Evolutionary conservation across 78 protist genomes (phyloP).

Genomic region (slime mould (Dictyostelium discoideum)): DNA sequence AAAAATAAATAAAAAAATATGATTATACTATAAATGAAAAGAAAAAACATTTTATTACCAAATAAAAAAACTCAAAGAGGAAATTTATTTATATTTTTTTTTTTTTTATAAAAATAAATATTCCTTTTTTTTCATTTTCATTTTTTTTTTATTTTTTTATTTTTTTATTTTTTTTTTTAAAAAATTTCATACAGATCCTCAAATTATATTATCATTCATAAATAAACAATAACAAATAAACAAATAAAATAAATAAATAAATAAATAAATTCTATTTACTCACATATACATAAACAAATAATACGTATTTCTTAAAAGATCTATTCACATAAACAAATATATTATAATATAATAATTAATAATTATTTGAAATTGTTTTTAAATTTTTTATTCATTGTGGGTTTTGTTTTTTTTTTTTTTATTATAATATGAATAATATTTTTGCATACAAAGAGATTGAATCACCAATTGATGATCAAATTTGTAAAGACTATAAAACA

Average conservation of each 20-base stretch:
- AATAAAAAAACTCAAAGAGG: too few relatives aligned
- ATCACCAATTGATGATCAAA: conserved; percentile 52
- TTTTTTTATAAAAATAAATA: neutral
- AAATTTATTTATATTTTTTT: neutral
- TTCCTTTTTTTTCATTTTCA: neutral
- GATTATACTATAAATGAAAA: neutral
- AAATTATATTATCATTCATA: too few relatives aligned
- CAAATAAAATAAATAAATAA: too few relatives aligned
- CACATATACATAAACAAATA: too few relatives aligned
- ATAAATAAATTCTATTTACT: too few relatives aligned
- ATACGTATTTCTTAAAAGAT: neutral
- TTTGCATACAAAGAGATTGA: conserved; percentile 46
- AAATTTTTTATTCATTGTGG: neutral
- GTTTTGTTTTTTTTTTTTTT: neutral
- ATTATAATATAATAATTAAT: neutral
- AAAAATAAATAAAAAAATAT: neutral
- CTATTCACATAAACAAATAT: neutral
- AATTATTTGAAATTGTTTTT: neutral
- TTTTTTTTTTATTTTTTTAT: neutral
- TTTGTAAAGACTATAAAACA: conserved; percentile 27
- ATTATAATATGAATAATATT: neutral
- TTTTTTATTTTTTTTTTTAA: neutral
- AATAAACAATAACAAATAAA: too few relatives aligned
- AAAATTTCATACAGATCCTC: neutral
- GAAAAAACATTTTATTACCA: neutral